Base-by-base conservation (phyloP, 371 early-diverging fungal species). In the Mortierella sp. region DNA sequence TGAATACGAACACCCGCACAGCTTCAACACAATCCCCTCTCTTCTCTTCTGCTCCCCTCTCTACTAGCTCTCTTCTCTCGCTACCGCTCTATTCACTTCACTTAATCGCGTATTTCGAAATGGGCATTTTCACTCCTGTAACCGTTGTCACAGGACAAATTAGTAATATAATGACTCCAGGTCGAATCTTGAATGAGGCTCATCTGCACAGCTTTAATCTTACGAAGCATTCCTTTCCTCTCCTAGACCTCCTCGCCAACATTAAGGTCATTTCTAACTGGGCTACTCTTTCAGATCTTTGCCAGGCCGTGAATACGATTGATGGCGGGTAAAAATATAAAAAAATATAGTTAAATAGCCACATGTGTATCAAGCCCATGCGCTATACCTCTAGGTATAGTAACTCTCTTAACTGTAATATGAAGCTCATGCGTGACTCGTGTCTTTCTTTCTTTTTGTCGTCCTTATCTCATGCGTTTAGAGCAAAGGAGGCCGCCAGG, bases 401-500 rank as follows among this genome's bases (percentile, higher is more conserved):
- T n/a, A n/a, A n/a, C n/a, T n/a, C n/a, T n/a, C n/a, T n/a, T n/a
- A n/a, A n/a, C n/a, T n/a, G n/a, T n/a, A n/a, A n/a, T n/a, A 34
- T 14, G 4, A 34, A 34, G 37, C 37, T 34, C 37, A 34, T 14
- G 14, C 14, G 11, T 34, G n/a, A 11, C 37, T 34, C 1, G 1
- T 34, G 27, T 14, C 31, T 28, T 6, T 21, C 56, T 5, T 27
- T 14, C 4, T 21, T 2, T 31, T 19, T 23, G 5, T 2, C 3
- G 17, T 3, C 6, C 17, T 54, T 1, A 11, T 27, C 21, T 23
- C 23, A 27, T 23, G 4, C 37, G 4, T 41, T 21, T 26, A 71
- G 72, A 24, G 51, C 56, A 14, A 66, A 60, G n/a, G 52, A 66
- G 12, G 67, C 67, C 7, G 57, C 72, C 2, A 71, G 46, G 23